Evolutionary conservation across 805 yeast genomes (phyloP).

Genomic region (Schwanniomyces sp.): DNA sequence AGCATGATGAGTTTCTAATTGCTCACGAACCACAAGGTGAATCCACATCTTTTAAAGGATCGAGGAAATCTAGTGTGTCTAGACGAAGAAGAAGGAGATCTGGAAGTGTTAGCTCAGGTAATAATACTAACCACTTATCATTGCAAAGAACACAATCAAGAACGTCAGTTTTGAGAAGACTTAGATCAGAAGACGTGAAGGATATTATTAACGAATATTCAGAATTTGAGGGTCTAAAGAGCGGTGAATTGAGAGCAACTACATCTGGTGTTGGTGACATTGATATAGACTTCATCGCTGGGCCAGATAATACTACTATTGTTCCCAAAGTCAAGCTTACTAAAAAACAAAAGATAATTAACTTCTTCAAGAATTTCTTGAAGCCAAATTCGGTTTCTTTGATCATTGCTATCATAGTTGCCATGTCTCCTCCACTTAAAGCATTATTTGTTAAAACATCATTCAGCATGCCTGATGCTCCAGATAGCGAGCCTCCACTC

Average conservation of each 20-base stretch:
- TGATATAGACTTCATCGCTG: constrained; percentile 10
- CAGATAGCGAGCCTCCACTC: constrained; percentile 80
- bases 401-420: constrained; percentile 60
- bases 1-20: constrained; percentile 20
- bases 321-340: not conserved
- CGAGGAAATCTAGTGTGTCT: constrained; percentile 1
- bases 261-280: constrained; percentile 22
- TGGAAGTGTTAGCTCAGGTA: constrained; percentile 4
- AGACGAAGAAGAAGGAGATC: constrained; percentile 5
- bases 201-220: constrained; percentile 48
- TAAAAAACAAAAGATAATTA: constrained; percentile 3
- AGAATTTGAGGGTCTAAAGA: constrained; percentile 37
- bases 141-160: constrained; percentile 17
- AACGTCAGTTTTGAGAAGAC: constrained; percentile 21
- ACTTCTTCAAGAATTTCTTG: constrained; percentile 47
- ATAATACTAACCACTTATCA: not conserved
- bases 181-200: constrained; percentile 31
- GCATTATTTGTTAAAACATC: constrained; percentile 45
- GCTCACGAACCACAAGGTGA: constrained; percentile 8
- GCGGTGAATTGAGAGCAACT: constrained; percentile 15
- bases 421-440: constrained; percentile 87
- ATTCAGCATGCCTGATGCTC: constrained; percentile 64
- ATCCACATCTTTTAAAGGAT: constrained; percentile 7
- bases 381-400: constrained; percentile 75
- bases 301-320: not conserved